Evolutionary conservation across 257 asterid genomes (phyloP).

Genomic region (Solanum sejunctum): DNA sequence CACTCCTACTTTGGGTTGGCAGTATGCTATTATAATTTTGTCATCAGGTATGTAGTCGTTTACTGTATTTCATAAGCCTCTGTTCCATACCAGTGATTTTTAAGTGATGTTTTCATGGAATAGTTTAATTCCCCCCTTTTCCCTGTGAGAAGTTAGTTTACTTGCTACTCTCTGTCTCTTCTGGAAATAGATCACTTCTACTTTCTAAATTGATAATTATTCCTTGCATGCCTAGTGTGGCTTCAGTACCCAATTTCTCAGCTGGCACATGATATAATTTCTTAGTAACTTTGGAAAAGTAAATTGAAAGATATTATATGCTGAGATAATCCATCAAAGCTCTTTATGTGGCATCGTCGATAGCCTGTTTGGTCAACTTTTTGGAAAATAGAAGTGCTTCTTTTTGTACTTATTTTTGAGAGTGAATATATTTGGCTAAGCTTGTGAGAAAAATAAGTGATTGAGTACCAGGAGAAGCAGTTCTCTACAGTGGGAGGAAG

Average conservation of each 20-base stretch:
- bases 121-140: not conserved
- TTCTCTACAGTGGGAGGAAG: not conserved
- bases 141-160: not conserved
- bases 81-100: not conserved
- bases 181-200: not conserved
- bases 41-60: constrained; percentile 53
- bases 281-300: not conserved
- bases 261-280: not conserved
- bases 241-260: not conserved
- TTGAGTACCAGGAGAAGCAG: not conserved
- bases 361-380: not conserved
- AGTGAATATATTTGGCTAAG: not conserved
- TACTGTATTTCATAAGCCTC: not conserved
- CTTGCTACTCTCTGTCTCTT: not conserved
- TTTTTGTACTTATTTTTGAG: not conserved
- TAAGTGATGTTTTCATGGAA: not conserved
- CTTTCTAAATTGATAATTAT: not conserved
- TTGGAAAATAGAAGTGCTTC: not conserved
- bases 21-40: constrained; percentile 74
- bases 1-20: constrained; percentile 91
- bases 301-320: not conserved
- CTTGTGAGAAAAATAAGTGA: not conserved
- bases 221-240: not conserved
- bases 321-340: not conserved
- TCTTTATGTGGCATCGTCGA: not conserved